A percentile compares a stretch with the other conserved stretches of the same genome.
These are phyloP conservation scores for Areca catechu DNA, from an alignment of 176 grass and related monocot species.

Conservation along the genomic window DNA sequence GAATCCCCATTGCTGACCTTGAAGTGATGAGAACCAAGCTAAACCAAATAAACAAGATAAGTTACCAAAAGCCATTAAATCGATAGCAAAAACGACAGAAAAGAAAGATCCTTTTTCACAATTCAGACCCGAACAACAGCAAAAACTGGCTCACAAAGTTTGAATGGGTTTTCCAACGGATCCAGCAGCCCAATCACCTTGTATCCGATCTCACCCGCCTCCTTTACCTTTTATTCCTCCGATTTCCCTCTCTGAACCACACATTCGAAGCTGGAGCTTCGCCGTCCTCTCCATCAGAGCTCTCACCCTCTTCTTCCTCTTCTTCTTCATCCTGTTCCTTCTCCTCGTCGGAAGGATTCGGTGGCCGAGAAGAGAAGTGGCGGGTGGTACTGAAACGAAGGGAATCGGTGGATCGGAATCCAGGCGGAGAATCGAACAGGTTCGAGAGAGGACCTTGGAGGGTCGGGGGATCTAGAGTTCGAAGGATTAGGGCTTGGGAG, in stretches of 20 bases:
- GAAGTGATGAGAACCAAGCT: slow-evolving; percentile 98
- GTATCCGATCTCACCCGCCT: slow-evolving; percentile 83
- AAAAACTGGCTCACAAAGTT: slow-evolving; percentile 70
- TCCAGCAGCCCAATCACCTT: slow-evolving; percentile 50
- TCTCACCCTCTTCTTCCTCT: slow-evolving; percentile 17
- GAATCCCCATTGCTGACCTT: slow-evolving; percentile 99
- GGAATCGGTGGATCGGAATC: slow-evolving; percentile 1
- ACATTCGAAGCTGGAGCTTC: slow-evolving; percentile 37
- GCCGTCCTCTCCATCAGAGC: slow-evolving; percentile 42
- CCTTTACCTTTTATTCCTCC: slow-evolving; percentile 63
- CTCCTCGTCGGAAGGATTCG: slow-evolving; percentile 38
- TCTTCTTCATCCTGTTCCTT: slow-evolving; percentile 9
- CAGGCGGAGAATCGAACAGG: neutral
- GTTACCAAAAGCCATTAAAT: neutral
- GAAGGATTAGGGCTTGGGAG: slow-evolving; percentile 7
- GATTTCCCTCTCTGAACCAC: slow-evolving; percentile 64
- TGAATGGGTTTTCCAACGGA: slow-evolving; percentile 82
- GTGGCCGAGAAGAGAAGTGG: slow-evolving; percentile 38
- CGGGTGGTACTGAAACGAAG: slow-evolving; percentile 16
- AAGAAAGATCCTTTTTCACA: neutral
- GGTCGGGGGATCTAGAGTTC: neutral
- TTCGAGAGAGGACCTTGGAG: neutral
- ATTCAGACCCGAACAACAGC: slow-evolving; percentile 73
- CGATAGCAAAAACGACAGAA: neutral
- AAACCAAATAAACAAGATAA: neutral